These are phyloP conservation scores for Lichtheimia hyalospora DNA, from an alignment of 371 early-diverging fungal species.

Conservation along the genomic window DNA sequence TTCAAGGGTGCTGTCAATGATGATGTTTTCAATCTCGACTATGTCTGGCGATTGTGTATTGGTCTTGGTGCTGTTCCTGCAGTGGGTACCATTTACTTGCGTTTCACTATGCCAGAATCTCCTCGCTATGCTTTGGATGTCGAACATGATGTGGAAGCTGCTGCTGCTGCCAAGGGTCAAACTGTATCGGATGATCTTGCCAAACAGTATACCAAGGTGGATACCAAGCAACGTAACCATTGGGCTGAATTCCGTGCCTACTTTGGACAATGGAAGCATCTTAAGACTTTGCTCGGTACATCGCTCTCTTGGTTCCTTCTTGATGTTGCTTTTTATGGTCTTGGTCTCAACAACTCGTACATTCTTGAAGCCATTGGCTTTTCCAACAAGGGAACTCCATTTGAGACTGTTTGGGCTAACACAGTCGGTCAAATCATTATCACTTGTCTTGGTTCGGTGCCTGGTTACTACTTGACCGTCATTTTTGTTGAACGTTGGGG, in stretches of 20 bases:
- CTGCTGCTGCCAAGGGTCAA: constrained; percentile 58
- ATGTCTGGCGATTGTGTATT: constrained; percentile 85
- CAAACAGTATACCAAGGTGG: constrained; percentile 43
- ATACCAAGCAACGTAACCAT: constrained; percentile 42
- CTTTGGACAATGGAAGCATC: constrained; percentile 79
- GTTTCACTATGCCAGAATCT: constrained; percentile 91
- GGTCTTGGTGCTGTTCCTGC: constrained; percentile 84
- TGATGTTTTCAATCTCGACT: constrained; percentile 75
- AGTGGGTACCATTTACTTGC: constrained; percentile 79
- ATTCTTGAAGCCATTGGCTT: constrained; percentile 75
- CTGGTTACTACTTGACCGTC: constrained; percentile 88
- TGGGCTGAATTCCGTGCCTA: constrained; percentile 69
- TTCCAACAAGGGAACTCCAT: constrained; percentile 50
- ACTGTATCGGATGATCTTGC: constrained; percentile 33
- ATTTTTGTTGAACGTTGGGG: constrained; percentile 79
- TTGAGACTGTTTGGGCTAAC: constrained; percentile 57
- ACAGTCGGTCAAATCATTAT: constrained; percentile 84
- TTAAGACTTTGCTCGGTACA: constrained; percentile 76
- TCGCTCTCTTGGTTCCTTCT: constrained; percentile 83
- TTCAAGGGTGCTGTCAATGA: constrained; percentile 64
- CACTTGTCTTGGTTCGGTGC: constrained; percentile 81
- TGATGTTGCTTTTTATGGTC: constrained; percentile 89
- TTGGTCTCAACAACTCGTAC: constrained; percentile 78
- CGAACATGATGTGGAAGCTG: constrained; percentile 66
- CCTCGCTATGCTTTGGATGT: constrained; percentile 85